phyloP scores from a whole-genome alignment of 208 protist genomes.

The Giardia muris region DNA sequence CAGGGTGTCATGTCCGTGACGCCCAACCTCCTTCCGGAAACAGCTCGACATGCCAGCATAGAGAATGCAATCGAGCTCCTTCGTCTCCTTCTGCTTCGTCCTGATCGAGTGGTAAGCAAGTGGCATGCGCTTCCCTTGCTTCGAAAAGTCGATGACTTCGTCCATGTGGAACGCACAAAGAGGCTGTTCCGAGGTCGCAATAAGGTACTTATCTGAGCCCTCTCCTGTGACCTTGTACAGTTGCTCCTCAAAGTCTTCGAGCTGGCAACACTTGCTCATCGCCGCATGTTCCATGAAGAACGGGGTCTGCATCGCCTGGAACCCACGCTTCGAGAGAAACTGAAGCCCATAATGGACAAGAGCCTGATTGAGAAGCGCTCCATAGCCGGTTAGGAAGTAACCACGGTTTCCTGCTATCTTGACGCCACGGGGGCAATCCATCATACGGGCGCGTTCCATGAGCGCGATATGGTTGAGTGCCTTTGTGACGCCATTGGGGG shows the following conservation, averaged over 20 bases:
- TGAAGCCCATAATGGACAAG: conserved; percentile 85
- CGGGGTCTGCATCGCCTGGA: conserved; percentile 84
- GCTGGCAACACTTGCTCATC: conserved; percentile 83
- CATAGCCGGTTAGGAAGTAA: conserved; percentile 86
- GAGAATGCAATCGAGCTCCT: conserved; percentile 56
- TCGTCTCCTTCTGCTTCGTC: neutral
- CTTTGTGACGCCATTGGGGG: neutral
- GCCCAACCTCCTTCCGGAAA: conserved; percentile 92
- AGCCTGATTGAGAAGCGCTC: conserved; percentile 83
- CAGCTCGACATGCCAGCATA: conserved; percentile 91
- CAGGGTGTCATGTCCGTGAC: conserved; percentile 69
- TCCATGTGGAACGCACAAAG: conserved; percentile 82
- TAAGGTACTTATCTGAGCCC: conserved; percentile 96
- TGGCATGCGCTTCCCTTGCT: neutral
- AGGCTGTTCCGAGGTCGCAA: conserved; percentile 97
- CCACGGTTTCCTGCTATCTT: conserved; percentile 74
- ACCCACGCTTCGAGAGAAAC: conserved; percentile 66
- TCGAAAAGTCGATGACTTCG: conserved; percentile 64
- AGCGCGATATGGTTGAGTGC: conserved; percentile 28
- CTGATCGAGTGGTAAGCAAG: neutral
- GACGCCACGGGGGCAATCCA: conserved; percentile 15
- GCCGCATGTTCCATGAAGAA: conserved; percentile 94
- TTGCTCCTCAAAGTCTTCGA: conserved; percentile 94
- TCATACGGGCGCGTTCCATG: neutral
- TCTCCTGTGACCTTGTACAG: conserved; percentile 76